A percentile compares a stretch with the other conserved stretches of the same genome.
These are phyloP conservation scores for Hyaloscypha finlandica DNA, from an alignment of 495 filamentous ascomycete species.

Conservation along the genomic window DNA sequence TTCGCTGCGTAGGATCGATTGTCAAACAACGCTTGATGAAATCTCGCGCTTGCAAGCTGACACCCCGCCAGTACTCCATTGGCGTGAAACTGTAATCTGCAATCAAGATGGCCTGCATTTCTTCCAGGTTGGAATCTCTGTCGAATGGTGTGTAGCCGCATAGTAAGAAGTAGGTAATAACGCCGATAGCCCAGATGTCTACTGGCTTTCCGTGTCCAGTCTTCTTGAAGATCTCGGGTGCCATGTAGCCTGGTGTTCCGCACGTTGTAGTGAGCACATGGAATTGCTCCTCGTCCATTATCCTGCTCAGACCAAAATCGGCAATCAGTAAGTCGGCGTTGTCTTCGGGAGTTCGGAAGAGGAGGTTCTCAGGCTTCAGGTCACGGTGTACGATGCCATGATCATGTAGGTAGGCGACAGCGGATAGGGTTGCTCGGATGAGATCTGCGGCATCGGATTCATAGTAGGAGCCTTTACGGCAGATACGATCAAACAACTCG, in stretches of 20 bases:
- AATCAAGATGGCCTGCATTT: constrained; percentile 97
- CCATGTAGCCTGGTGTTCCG: constrained; percentile 97
- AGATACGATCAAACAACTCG: constrained; percentile 97
- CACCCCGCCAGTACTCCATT: constrained; percentile 92
- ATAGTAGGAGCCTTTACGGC: constrained; percentile 96
- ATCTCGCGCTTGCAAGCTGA: constrained; percentile 79
- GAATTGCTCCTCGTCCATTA: constrained; percentile 99
- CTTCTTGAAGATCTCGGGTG: constrained; percentile 89
- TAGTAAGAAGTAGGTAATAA: constrained; percentile 94
- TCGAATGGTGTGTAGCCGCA: constrained; percentile 99
- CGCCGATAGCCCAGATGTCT: constrained; percentile 95
- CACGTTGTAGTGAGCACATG: constrained; percentile 97
- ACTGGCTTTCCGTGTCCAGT: constrained; percentile 88
- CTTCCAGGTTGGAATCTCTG: constrained; percentile 94
- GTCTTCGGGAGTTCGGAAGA: constrained; percentile 79
- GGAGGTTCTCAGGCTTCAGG: constrained; percentile 74
- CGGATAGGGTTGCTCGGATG: constrained; percentile 90
- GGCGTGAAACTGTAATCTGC: constrained; percentile 98
- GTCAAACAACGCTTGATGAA: constrained; percentile 91
- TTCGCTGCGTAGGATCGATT: constrained; percentile 78
- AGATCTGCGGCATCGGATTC: constrained; percentile 95
- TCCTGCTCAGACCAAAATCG: constrained; percentile 90
- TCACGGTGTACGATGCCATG: constrained; percentile 96
- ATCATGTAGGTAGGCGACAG: constrained; percentile 98
- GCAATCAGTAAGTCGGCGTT: constrained; percentile 92